A percentile compares a stretch with the other conserved stretches of the same genome.
These are phyloP conservation scores for Yarrowia sp. DNA, from an alignment of 805 yeast genomes.

Conservation along the genomic window DNA sequence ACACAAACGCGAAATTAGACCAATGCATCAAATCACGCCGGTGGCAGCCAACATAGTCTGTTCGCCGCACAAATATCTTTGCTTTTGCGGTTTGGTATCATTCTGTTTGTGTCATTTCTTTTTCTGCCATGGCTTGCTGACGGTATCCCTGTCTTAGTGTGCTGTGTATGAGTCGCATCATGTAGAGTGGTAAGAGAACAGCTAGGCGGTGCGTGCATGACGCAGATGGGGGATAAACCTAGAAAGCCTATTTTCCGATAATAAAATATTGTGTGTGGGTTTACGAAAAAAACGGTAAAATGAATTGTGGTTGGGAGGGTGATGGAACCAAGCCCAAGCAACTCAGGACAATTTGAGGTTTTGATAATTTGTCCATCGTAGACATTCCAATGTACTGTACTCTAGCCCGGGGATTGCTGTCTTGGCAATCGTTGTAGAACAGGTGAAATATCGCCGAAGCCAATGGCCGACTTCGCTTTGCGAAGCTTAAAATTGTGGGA, in stretches of 20 bases:
- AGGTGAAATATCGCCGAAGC: background rate
- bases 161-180: background rate
- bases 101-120: background rate
- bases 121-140: background rate
- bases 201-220: background rate
- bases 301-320: too few relatives aligned
- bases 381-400: too few relatives aligned
- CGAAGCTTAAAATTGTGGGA: background rate
- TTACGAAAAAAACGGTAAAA: background rate
- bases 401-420: too few relatives aligned
- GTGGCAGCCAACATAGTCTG: background rate
- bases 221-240: background rate
- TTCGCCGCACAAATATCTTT: background rate
- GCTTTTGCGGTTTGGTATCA: background rate
- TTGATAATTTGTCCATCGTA: too few relatives aligned
- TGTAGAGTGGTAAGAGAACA: background rate
- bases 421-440: too few relatives aligned
- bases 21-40: background rate
- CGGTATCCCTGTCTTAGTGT: background rate
- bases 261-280: background rate
- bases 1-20: background rate
- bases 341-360: too few relatives aligned
- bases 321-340: too few relatives aligned
- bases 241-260: background rate
- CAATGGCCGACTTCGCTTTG: background rate